phyloP scores from a whole-genome alignment of 345 rosid genomes.

The Euclidium syriacum region DNA sequence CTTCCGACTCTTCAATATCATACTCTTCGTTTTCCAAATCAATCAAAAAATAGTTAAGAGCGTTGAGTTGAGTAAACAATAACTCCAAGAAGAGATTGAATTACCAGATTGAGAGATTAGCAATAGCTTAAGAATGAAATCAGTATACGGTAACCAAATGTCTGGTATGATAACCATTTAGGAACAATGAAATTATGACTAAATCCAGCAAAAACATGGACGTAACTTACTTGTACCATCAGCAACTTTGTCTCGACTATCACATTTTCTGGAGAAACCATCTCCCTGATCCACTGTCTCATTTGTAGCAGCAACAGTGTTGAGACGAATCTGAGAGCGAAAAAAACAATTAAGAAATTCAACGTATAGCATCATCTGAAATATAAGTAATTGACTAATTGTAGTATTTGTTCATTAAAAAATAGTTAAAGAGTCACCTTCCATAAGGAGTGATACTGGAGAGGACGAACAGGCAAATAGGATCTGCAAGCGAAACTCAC shows the following conservation, averaged over 20 bases:
- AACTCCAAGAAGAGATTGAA: not conserved
- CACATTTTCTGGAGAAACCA: slow-evolving; percentile 16
- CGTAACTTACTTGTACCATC: slow-evolving; percentile 21
- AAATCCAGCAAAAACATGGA: not conserved
- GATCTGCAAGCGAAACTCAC: slow-evolving; percentile 42
- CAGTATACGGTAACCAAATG: not conserved
- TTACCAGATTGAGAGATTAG: not conserved
- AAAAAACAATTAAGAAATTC: not conserved
- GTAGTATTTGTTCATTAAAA: not conserved
- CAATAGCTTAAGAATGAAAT: not conserved
- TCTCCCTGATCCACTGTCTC: slow-evolving; percentile 46
- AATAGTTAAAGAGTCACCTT: slow-evolving; percentile 35
- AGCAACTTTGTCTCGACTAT: slow-evolving; percentile 11
- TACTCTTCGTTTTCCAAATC: slow-evolving; percentile 4
- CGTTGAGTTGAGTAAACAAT: not conserved
- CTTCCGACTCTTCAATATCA: slow-evolving; percentile 26
- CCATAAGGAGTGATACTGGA: slow-evolving; percentile 36
- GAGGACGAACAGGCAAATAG: slow-evolving; percentile 37
- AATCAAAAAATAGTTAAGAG: not conserved
- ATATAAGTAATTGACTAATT: not conserved
- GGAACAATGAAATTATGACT: not conserved
- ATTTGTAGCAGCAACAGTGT: slow-evolving; percentile 40
- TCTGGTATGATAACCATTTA: not conserved
- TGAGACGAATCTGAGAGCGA: slow-evolving; percentile 35
- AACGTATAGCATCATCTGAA: not conserved